Base-by-base conservation (phyloP, 2,329 filamentous ascomycete species). In the Trichoderma polysporum region DNA sequence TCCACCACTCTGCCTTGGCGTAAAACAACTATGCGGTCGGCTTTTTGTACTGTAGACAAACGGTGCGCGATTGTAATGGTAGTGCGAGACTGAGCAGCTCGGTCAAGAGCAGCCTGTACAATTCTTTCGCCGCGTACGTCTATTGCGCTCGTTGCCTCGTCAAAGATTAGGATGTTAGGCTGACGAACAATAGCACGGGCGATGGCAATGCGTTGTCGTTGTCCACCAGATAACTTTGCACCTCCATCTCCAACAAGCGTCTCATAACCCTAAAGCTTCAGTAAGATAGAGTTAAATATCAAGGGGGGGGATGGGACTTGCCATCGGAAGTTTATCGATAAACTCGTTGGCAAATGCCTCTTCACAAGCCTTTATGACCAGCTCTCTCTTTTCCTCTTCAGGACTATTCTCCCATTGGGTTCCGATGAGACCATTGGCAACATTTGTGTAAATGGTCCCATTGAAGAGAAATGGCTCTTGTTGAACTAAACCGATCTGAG, bases 171-270 rank as follows among this genome's bases (percentile, higher is more conserved):
- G 27, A 91, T 86, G 1, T 80, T 79, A 0, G 88, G 88, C 50
- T 86, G 78, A 22, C 85, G 84, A 31, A 90, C 79, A 60, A 91
- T 87, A 50, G 85, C 86, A 29, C 88, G 82, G 2, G 88, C 88
- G 66, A 91, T 90, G 0, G 88, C 85, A 13, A 91, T 80, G 17
- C 88, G 82, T 71, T 91, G 88, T 41, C 87, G 82, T 72, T 91
- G 88, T 2, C 88, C 88, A 27, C 88, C 88, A n/a, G 74, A 73
- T 0, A 75, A 65, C 0, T 69, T 64, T 1, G 68, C 68, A 1
- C 73, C 74, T 8, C 69, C 56, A n/a, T 74, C 71, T 0, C 74
- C 73, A 3, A 74, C 67, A 4, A 63, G 62, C 1, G 74, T 75
- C 1, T 69, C 65, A 3, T 73, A 75, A 2, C 70, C 71, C 29